phyloP scores from a whole-genome alignment of 1,139 yeast genomes.

The Debaryomyces singareniensis region DNA sequence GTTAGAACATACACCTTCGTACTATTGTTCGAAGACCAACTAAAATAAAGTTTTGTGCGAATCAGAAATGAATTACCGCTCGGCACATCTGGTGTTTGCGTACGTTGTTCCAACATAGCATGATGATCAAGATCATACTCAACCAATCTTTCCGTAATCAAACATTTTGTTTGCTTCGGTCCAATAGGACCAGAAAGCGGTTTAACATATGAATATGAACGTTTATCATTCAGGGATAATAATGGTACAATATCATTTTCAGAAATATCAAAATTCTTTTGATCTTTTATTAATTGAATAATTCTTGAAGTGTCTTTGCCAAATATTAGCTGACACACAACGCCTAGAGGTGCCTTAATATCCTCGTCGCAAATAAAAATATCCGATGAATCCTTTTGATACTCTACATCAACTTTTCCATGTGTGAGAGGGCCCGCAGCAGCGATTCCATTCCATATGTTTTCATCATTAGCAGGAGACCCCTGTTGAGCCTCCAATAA shows the following conservation, averaged over 20 bases:
- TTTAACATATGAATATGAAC: conserved; percentile 69
- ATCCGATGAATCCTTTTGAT: conserved; percentile 53
- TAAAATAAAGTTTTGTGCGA: conserved; percentile 56
- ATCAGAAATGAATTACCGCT: conserved; percentile 80
- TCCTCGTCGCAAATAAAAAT: conserved; percentile 56
- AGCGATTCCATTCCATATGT: conserved; percentile 29
- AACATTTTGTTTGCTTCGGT: conserved; percentile 88
- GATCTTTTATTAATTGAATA: conserved; percentile 51
- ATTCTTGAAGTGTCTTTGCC: conserved; percentile 65
- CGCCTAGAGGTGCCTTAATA: conserved; percentile 76
- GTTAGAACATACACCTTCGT: conserved; percentile 64
- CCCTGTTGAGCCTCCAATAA: conserved; percentile 3
- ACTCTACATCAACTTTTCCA: conserved; percentile 31
- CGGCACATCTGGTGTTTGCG: conserved; percentile 92
- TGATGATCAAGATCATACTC: conserved; percentile 53
- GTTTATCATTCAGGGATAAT: conserved; percentile 21
- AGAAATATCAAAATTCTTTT: conserved; percentile 65
- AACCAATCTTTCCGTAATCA: conserved; percentile 65
- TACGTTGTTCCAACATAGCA: conserved; percentile 57
- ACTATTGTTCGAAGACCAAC: conserved; percentile 71
- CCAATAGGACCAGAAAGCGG: conserved; percentile 84
- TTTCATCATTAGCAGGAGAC: conserved; percentile 5
- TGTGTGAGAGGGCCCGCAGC: conserved; percentile 34
- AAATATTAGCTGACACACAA: conserved; percentile 60
- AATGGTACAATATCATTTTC: conserved; percentile 43